phyloP scores from a whole-genome alignment of 2,329 filamentous ascomycete species.

The Ophiostoma ulmi region DNA sequence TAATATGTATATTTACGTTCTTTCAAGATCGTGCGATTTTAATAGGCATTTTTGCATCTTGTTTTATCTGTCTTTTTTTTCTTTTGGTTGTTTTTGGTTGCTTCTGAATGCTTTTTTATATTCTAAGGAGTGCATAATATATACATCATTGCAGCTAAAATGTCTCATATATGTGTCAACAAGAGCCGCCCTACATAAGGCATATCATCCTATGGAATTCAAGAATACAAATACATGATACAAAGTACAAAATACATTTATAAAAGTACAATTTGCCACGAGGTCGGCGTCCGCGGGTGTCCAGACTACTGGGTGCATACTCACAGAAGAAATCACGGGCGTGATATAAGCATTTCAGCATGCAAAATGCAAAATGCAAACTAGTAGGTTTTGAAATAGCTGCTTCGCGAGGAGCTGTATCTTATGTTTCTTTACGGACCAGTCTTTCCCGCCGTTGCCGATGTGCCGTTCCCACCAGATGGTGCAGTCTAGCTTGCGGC shows the following conservation, averaged over 20 bases:
- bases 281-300: background rate
- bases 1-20: background rate
- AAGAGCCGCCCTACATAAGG: background rate
- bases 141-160: conserved; percentile 8
- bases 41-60: background rate
- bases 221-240: background rate
- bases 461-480: background rate
- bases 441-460: background rate
- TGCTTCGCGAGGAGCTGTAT: background rate
- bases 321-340: background rate
- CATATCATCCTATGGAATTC: background rate
- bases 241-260: background rate
- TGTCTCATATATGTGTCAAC: background rate
- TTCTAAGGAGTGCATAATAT: background rate
- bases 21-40: background rate
- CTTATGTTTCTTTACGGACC: background rate
- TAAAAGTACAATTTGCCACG: background rate
- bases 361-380: background rate
- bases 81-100: background rate
- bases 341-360: background rate
- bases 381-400: background rate
- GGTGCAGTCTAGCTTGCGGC: background rate
- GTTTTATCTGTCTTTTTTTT: background rate
- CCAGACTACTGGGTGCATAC: background rate
- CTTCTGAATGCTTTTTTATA: background rate